Percentiles rank a stretch among this genome's conserved stretches.
Evolutionary conservation across 805 yeast species (phyloP).

Genomic region (Candida khao-thaluensis): DNA sequence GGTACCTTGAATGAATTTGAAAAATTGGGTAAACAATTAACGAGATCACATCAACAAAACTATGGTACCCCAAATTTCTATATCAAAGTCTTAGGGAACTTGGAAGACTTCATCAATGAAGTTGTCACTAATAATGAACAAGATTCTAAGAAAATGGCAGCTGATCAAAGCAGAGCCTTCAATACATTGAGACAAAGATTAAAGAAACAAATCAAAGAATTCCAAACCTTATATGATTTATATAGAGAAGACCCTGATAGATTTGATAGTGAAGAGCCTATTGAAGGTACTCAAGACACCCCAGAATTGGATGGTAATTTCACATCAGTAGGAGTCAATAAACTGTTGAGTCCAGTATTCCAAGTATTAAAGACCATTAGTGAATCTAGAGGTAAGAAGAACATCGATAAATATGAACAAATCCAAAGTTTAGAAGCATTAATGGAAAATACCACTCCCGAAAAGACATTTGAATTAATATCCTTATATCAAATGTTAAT

Average conservation of each 20-base stretch:
- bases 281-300: conserved; percentile 24
- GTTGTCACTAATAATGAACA: conserved; percentile 52
- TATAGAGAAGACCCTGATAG: conserved; percentile 70
- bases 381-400: conserved; percentile 95
- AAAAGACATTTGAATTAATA: conserved; percentile 69
- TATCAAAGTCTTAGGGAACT: conserved; percentile 63
- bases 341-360: conserved; percentile 54
- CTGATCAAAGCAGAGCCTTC: conserved; percentile 79
- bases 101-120: conserved; percentile 66
- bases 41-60: conserved; percentile 75
- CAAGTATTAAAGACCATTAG: conserved; percentile 68
- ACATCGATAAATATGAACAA: conserved; percentile 81
- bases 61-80: conserved; percentile 68
- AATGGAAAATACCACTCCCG: conserved; percentile 29
- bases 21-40: conserved; percentile 61
- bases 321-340: conserved; percentile 38
- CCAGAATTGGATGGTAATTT: conserved; percentile 21
- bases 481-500: conserved; percentile 76
- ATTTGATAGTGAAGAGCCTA: conserved; percentile 58
- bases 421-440: conserved; percentile 66
- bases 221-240: conserved; percentile 54
- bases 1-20: conserved; percentile 75
- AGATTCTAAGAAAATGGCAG: conserved; percentile 65
- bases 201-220: conserved; percentile 73
- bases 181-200: conserved; percentile 87